phyloP scores from a whole-genome alignment of 2,329 filamentous ascomycete genomes.

The Phaeosphaeriaceae sp. region DNA sequence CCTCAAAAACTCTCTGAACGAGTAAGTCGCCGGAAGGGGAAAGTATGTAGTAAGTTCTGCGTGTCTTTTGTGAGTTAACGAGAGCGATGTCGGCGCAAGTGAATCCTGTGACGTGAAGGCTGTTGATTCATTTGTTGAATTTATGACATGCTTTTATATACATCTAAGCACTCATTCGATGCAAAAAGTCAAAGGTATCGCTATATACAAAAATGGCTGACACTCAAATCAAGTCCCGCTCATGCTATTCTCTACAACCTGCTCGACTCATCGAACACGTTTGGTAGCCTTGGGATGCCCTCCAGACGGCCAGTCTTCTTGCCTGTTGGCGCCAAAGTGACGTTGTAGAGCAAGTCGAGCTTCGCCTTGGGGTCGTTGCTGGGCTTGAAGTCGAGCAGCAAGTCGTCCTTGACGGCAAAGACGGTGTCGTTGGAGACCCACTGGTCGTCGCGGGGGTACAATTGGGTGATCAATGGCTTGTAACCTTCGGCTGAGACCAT shows the following conservation, averaged over 20 bases:
- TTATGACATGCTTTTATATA: background rate
- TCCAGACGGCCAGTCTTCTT: conserved; percentile 40
- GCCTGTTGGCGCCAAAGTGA: conserved; percentile 59
- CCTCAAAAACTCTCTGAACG: background rate
- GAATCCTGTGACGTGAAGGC: background rate
- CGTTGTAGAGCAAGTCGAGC: conserved; percentile 68
- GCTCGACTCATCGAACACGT: conserved; percentile 31
- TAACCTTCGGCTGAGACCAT: conserved; percentile 63
- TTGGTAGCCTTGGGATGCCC: conserved; percentile 41
- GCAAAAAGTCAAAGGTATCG: conserved; percentile 7
- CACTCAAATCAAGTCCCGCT: conserved; percentile 16
- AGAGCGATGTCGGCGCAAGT: background rate
- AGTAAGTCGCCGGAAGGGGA: background rate
- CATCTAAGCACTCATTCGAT: background rate
- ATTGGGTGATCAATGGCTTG: conserved; percentile 64
- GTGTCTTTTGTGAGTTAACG: background rate
- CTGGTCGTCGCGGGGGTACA: conserved; percentile 66
- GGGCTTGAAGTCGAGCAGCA: conserved; percentile 65
- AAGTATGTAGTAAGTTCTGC: background rate
- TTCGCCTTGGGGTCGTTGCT: conserved; percentile 60
- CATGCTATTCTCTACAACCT: conserved; percentile 24
- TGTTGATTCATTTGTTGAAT: background rate
- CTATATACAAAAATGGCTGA: conserved; percentile 19
- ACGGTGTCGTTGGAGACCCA: conserved; percentile 66
- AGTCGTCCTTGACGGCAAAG: conserved; percentile 67